Conservation (phyloP, 441 rosid species). For the Erodium moschatum region DNA sequence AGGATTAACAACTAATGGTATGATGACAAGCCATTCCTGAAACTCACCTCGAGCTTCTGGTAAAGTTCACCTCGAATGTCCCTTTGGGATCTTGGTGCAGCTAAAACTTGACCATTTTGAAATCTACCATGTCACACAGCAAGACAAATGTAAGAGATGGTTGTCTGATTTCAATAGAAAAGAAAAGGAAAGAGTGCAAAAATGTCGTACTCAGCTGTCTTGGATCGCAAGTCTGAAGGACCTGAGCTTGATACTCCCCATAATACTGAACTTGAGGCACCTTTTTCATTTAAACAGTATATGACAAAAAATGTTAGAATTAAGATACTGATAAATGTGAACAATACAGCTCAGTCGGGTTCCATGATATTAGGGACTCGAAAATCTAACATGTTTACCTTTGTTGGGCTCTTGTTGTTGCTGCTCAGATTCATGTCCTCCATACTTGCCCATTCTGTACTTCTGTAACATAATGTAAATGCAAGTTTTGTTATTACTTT, state of each 20-base stretch:
- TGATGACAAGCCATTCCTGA: neutral
- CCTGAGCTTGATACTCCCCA: neutral
- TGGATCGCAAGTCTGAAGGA: neutral
- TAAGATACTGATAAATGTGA: neutral
- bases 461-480: constrained; percentile 25
- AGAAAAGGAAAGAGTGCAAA: neutral
- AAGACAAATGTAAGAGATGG: constrained; percentile 9
- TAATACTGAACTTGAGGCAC: constrained; percentile 10
- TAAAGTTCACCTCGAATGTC: constrained; percentile 5
- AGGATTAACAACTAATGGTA: neutral
- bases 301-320: neutral
- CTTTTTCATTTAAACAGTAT: constrained; percentile 6
- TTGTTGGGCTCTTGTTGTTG: constrained; percentile 10
- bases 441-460: constrained; percentile 20
- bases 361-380: neutral
- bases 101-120: neutral
- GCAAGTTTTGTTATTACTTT: neutral
- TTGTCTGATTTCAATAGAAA: neutral
- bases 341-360: neutral
- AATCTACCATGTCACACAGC: constrained; percentile 7
- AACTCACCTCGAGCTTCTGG: constrained; percentile 20
- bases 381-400: constrained; percentile 18
- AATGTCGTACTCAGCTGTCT: neutral
- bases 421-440: neutral
- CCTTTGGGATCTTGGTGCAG: neutral